Conservation (phyloP, 441 rosid genomes). For the Viola pubescens region DNA sequence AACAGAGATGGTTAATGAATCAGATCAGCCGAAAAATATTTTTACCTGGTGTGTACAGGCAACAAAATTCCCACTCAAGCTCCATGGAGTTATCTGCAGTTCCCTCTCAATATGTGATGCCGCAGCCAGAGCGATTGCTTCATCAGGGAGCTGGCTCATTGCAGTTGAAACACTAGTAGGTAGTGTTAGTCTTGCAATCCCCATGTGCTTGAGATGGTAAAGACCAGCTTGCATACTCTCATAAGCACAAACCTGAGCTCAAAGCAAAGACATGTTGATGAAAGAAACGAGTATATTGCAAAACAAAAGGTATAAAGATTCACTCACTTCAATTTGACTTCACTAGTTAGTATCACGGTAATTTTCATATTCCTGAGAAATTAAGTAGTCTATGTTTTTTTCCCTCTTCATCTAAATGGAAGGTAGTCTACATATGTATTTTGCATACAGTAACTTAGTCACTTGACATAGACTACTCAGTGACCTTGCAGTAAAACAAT, state of each 20-base stretch:
- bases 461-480: too few species aligned
- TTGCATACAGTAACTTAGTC: too few species aligned
- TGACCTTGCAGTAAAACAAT: too few species aligned
- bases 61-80: constrained; percentile 90
- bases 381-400: too few species aligned
- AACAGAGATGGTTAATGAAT: neutral
- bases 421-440: too few species aligned
- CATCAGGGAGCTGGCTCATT: constrained; percentile 90
- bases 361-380: too few species aligned
- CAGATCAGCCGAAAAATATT: constrained; percentile 7
- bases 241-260: constrained; percentile 78
- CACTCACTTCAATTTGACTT: too few species aligned
- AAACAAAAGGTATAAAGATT: neutral
- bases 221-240: constrained; percentile 99
- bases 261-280: constrained; percentile 1
- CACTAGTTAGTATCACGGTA: too few species aligned
- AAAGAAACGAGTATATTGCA: neutral
- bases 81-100: constrained; percentile 97
- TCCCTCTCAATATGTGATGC: constrained; percentile 98
- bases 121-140: constrained; percentile 97
- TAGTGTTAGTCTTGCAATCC: constrained; percentile 74
- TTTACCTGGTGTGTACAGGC: constrained; percentile 87
- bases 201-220: constrained; percentile 87
- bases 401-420: too few species aligned
- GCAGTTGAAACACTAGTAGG: constrained; percentile 82